Base-by-base conservation (phyloP, 2,329 filamentous ascomycete species). In the Aspergillus sp. region DNA sequence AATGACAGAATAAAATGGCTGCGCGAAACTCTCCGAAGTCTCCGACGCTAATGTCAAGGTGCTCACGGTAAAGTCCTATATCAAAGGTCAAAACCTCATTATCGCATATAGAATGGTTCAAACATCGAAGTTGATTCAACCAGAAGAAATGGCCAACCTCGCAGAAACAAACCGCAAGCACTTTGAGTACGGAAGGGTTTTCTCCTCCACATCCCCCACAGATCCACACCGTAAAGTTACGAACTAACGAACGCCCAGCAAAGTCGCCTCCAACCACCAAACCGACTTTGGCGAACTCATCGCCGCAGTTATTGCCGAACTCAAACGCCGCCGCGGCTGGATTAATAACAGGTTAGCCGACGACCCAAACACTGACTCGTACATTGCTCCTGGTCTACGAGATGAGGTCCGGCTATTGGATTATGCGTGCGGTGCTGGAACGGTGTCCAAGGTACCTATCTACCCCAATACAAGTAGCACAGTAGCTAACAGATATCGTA, bases 191-290 rank as follows among this genome's bases (percentile, higher is more conserved):
- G 20, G 15, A 9, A 20, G 4, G 8, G 9, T 30, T 30, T 30
- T 9, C 9, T 30, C 27, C 15, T 8, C 44, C 44, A n/a, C 4
- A 50, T 20, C 45, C 27, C 30, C 5, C 27, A 30, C 27, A 30
- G 27, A 30, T 11, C 27, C 5, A 12, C 30, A 7, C 19, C 17
- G 11, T 19, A 11, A 5, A 17, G 20, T n/a, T 12, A 34, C 24
- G 4, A 17, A 12, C 8, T 20, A n/a, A 30, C 9, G 15, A 12
- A 11, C n/a, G 13, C 17, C 17, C 37, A 51, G 39, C n/a, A 30
- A 51, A 42, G 49, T 51, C 22, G 49, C 49, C 20, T 42, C 49
- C 37, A 51, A 30, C 39, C 49, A 50, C 49, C 49, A 42, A 51
- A 22, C 17, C 34, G 39, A 51, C 37, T 42, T 51, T 15, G 37